These are phyloP conservation scores for Irpex rosettiformis DNA, from an alignment of 1,284 basidiomycete genomes.

Conservation along the genomic window DNA sequence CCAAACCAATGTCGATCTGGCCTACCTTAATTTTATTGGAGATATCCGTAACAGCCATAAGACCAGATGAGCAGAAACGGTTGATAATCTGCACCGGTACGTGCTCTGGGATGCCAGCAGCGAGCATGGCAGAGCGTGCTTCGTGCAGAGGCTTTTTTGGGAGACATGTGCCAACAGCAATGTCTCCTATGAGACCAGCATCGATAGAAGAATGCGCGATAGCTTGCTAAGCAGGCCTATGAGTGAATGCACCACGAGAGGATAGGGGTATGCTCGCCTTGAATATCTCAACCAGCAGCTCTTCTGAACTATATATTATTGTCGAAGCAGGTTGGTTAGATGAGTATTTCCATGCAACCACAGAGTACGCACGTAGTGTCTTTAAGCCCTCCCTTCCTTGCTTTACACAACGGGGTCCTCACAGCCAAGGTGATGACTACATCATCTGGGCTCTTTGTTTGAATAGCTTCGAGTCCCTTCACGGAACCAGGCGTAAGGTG, in stretches of 20 bases:
- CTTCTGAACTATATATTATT: slow-evolving; percentile 54
- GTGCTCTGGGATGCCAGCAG: slow-evolving; percentile 78
- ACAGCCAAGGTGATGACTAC: slow-evolving; percentile 80
- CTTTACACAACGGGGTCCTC: slow-evolving; percentile 72
- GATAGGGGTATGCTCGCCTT: slow-evolving; percentile 39
- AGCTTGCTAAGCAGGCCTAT: slow-evolving; percentile 45
- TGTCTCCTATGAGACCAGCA: slow-evolving; percentile 70
- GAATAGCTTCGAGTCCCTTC: slow-evolving; percentile 43
- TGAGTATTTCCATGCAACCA: not conserved
- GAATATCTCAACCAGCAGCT: slow-evolving; percentile 76
- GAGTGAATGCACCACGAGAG: not conserved
- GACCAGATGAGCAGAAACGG: slow-evolving; percentile 76
- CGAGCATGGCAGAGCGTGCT: slow-evolving; percentile 71
- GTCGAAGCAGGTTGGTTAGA: not conserved
- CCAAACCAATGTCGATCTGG: slow-evolving; percentile 84
- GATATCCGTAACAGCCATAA: slow-evolving; percentile 72
- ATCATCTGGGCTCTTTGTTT: slow-evolving; percentile 62
- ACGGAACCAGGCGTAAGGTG: slow-evolving; percentile 44
- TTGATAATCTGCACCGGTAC: slow-evolving; percentile 77
- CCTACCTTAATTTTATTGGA: slow-evolving; percentile 80
- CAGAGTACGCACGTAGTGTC: slow-evolving; percentile 56
- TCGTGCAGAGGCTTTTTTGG: slow-evolving; percentile 60
- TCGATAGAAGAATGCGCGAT: slow-evolving; percentile 62
- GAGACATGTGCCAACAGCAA: slow-evolving; percentile 74
- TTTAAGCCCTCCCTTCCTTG: slow-evolving; percentile 78